Percentiles rank a stretch among this genome's conserved stretches.
phyloP scores from a whole-genome alignment of 202 grass and related monocot genomes.

The Panicum virgatum region DNA sequence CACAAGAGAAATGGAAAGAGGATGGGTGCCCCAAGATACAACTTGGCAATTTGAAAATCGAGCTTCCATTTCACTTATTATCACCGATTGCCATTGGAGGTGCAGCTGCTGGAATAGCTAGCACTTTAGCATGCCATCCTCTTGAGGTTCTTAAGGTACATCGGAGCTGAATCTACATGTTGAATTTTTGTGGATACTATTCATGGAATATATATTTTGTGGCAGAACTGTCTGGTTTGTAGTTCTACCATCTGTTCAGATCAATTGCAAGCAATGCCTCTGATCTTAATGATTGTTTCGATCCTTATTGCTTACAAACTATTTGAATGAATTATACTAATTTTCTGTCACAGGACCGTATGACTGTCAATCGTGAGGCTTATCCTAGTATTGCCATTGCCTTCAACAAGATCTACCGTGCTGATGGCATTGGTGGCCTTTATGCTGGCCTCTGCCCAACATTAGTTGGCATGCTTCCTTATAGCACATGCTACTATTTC shows the following conservation, averaged over 20 bases:
- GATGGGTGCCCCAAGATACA: slow-evolving; percentile 60
- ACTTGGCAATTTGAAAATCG: slow-evolving; percentile 56
- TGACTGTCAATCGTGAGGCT: slow-evolving; percentile 56
- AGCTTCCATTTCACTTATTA: slow-evolving; percentile 56
- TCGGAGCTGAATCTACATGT: slow-evolving; percentile 17
- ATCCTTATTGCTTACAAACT: background rate
- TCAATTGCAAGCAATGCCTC: background rate
- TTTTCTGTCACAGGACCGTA: slow-evolving; percentile 59
- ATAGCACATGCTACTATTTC: slow-evolving; percentile 98
- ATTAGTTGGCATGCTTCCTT: slow-evolving; percentile 82
- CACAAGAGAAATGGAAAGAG: slow-evolving; percentile 77
- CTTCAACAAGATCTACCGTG: slow-evolving; percentile 58
- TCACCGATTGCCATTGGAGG: slow-evolving; percentile 82
- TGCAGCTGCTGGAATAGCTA: slow-evolving; percentile 77
- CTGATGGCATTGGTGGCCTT: slow-evolving; percentile 59
- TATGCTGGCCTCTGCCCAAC: slow-evolving; percentile 83
- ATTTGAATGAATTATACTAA: slow-evolving; percentile 9
- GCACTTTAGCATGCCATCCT: slow-evolving; percentile 82
- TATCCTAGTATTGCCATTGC: slow-evolving; percentile 79
- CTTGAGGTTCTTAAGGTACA: slow-evolving; percentile 94
- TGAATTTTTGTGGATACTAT: slow-evolving; percentile 9
- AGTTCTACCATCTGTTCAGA: background rate
- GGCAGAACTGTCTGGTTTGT: background rate
- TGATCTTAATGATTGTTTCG: background rate
- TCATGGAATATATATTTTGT: background rate